Base-by-base conservation (phyloP, 83 land plant species). In the Larix sibirica region DNA sequence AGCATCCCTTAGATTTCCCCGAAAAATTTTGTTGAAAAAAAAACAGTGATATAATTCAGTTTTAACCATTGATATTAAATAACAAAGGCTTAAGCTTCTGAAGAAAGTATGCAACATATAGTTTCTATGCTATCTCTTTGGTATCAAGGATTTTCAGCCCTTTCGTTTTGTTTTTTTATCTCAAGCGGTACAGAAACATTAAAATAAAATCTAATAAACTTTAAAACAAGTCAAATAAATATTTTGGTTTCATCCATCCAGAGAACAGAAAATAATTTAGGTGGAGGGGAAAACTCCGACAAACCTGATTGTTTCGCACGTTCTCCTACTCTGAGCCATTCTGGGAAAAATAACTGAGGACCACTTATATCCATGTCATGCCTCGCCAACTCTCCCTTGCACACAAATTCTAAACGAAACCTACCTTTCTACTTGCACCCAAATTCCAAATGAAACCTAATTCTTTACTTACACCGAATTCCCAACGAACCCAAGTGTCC, bases 331-430 rank as follows among this genome's bases (percentile, higher is more conserved):
- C 21, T 73, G 9, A 73, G 77, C 77, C 77, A 73, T 23, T 73
- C 77, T 73, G 77, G 77, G 44, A 73, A 36, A 73, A n/a, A 2
- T 12, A 20, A 42, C 42, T 56, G 54, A 73, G 77, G 13, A 73
- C 42, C 77, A n/a, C 56, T 42, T 73, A 12, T 38, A n/a, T 73
- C 20, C 50, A 9, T 6, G 6, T 36, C 50, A 71, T 18, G n/a
- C 50, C 50, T 40, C 76, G n/a, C 23, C 24, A 42, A n/a, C 26
- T 42, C 44, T 50, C 44, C 40, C n/a, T 42, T 18, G 20, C 56
- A 73, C 47, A 6, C 50, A 70, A 70, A 44, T 6, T 21, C 20
- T 70, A 50, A 42, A 5, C 33, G 6, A 36, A 69, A 18, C 38
- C 38, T 36, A 36, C 38, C 17, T 36, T 40, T 26, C 42, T 47